Conservation (phyloP, 345 rosid species). For the Dipteronia sinensis region DNA sequence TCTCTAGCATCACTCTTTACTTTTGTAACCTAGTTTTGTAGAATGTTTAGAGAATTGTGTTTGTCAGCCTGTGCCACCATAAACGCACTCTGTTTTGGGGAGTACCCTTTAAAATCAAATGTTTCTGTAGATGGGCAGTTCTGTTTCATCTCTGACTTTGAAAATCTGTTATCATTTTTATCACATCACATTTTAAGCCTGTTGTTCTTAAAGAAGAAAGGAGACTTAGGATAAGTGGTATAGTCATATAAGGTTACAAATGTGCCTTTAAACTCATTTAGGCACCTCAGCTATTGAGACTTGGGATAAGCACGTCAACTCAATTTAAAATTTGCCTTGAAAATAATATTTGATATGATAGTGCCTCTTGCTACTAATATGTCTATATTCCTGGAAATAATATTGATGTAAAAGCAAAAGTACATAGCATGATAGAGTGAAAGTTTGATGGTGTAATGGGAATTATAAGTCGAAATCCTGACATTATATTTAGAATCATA, state of each 20-base stretch:
- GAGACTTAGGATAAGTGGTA: not conserved
- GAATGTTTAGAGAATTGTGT: conserved; percentile 8
- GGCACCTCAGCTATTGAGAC: not conserved
- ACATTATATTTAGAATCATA: not conserved
- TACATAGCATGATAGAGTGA: not conserved
- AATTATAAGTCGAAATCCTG: not conserved
- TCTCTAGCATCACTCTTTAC: too few species aligned
- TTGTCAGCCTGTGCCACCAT: conserved; percentile 11
- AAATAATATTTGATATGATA: too few species aligned
- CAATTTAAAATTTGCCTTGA: not conserved
- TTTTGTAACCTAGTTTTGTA: not conserved
- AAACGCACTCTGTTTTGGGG: conserved; percentile 7
- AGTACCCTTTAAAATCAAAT: conserved; percentile 12
- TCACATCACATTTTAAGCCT: not conserved
- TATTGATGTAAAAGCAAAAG: not conserved
- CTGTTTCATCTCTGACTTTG: not conserved
- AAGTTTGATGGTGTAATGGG: not conserved
- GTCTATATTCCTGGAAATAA: not conserved
- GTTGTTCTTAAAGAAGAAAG: not conserved
- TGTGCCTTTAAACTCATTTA: not conserved
- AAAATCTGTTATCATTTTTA: conserved; percentile 10
- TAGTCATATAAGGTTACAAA: not conserved
- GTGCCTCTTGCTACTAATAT: not conserved
- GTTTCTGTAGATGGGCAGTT: conserved; percentile 14
- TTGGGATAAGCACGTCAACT: not conserved